Percentiles rank a stretch among this genome's conserved stretches.
These are phyloP conservation scores for Malassezia japonica DNA, from an alignment of 1,284 basidiomycete species.

Conservation along the genomic window DNA sequence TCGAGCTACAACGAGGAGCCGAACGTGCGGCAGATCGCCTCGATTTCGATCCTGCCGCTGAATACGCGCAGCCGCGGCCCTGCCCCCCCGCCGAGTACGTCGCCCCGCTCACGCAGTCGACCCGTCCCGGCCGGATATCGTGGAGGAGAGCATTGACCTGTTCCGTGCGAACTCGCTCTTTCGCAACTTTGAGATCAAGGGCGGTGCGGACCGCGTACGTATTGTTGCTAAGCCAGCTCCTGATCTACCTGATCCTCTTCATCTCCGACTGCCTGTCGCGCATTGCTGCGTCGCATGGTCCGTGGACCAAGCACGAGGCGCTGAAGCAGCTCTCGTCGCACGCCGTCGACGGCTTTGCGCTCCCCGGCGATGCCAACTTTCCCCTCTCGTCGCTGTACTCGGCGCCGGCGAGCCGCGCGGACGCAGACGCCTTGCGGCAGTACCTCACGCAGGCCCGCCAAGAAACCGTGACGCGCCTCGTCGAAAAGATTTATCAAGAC, in stretches of 20 bases:
- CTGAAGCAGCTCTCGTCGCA: constrained; percentile 78
- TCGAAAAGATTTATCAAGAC: constrained; percentile 76
- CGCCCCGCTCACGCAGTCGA: constrained; percentile 55
- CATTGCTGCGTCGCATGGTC: constrained; percentile 35
- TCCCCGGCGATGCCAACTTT: constrained; percentile 94
- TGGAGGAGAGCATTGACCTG: constrained; percentile 91
- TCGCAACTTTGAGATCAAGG: constrained; percentile 98
- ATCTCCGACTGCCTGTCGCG: constrained; percentile 85
- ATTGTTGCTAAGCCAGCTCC: constrained; percentile 47
- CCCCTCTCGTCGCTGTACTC: constrained; percentile 86
- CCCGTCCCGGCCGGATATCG: constrained; percentile 69
- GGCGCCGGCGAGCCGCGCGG: constrained; percentile 63
- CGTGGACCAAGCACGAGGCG: constrained; percentile 61
- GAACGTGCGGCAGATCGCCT: constrained; percentile 74
- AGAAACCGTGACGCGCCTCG: constrained; percentile 74
- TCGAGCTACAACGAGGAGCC: constrained; percentile 81
- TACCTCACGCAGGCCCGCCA: constrained; percentile 88
- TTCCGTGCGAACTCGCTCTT: constrained; percentile 99
- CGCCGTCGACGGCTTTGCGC: constrained; percentile 74
- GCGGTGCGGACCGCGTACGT: constrained; percentile 75
- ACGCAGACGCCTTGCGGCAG: constrained; percentile 79
- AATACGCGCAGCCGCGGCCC: constrained; percentile 83
- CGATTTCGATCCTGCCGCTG: constrained; percentile 81
- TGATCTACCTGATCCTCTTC: constrained; percentile 96
- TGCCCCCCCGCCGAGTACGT: constrained; percentile 65